phyloP scores from a whole-genome alignment of 192 early-diverging fungal genomes.

The Podochytrium sp. region DNA sequence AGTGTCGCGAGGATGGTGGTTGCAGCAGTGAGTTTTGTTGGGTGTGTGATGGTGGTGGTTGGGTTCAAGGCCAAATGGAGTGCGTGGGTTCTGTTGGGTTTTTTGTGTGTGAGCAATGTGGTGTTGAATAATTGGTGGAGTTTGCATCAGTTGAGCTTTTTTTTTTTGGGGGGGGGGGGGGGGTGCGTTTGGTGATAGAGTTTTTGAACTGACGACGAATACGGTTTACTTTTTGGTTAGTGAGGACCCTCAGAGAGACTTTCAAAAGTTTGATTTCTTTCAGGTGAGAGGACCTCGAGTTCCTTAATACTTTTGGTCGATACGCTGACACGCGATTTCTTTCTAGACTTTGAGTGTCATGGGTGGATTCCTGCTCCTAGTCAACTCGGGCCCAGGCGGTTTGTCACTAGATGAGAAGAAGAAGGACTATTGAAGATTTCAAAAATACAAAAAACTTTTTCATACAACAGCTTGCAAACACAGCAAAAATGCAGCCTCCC shows the following conservation, averaged over 20 bases:
- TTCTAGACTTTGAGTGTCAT: constrained; percentile 87
- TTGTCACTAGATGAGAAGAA: constrained; percentile 96
- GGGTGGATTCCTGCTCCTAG: constrained; percentile 92
- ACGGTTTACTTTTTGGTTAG: constrained; percentile 10
- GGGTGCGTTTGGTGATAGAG: neutral
- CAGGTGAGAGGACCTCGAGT: neutral
- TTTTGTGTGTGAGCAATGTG: constrained; percentile 88
- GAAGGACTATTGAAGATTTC: constrained; percentile 72
- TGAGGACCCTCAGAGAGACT: constrained; percentile 60
- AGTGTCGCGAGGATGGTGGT: constrained; percentile 70
- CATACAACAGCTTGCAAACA: too few species aligned
- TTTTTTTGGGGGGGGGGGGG: neutral
- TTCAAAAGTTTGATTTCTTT: constrained; percentile 98
- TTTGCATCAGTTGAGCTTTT: constrained; percentile 61
- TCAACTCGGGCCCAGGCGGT: constrained; percentile 87
- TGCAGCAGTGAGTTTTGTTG: constrained; percentile 71
- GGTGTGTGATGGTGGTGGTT: constrained; percentile 93
- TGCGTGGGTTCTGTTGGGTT: constrained; percentile 87
- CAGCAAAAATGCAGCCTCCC: neutral
- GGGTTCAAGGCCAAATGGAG: constrained; percentile 98
- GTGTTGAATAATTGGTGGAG: constrained; percentile 97
- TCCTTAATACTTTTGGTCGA: neutral
- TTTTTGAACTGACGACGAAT: neutral
- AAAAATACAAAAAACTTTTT: neutral
- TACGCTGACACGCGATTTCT: neutral